Percentiles rank a stretch among this genome's conserved stretches.
Evolutionary conservation across 331 rosid genomes (phyloP).

Genomic region (Acacia pycnantha): DNA sequence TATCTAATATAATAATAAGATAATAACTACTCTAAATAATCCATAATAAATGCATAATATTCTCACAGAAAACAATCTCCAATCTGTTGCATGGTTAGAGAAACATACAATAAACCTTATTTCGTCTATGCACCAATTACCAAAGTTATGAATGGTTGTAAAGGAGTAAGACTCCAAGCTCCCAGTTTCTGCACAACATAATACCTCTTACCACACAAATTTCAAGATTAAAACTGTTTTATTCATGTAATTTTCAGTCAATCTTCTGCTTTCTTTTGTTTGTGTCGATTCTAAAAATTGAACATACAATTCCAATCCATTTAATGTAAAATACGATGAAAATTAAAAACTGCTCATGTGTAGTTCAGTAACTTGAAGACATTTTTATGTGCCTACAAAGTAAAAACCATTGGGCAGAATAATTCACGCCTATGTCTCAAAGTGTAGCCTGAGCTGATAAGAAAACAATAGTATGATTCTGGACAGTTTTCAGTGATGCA

Average conservation of each 20-base stretch:
- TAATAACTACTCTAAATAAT: too few relatives aligned
- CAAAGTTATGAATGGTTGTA: neutral
- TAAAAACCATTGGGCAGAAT: neutral
- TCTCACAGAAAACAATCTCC: neutral
- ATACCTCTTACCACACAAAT: neutral
- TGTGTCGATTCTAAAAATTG: neutral
- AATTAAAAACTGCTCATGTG: neutral
- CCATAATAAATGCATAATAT: too few relatives aligned
- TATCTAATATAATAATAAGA: too few relatives aligned
- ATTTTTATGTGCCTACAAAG: neutral
- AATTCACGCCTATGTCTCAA: neutral
- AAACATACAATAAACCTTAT: neutral
- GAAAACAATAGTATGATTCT: neutral
- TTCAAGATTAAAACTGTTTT: neutral
- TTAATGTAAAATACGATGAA: neutral
- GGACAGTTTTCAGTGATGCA: neutral
- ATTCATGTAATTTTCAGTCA: neutral
- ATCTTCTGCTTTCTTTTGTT: neutral
- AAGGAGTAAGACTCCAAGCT: neutral
- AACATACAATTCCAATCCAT: neutral
- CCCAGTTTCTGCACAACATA: neutral
- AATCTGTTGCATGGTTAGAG: neutral
- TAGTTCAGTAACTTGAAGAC: neutral
- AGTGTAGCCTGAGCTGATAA: slow-evolving; percentile 5
- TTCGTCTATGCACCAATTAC: neutral